phyloP scores from a whole-genome alignment of 345 rosid species.

The Triadica sebifera region DNA sequence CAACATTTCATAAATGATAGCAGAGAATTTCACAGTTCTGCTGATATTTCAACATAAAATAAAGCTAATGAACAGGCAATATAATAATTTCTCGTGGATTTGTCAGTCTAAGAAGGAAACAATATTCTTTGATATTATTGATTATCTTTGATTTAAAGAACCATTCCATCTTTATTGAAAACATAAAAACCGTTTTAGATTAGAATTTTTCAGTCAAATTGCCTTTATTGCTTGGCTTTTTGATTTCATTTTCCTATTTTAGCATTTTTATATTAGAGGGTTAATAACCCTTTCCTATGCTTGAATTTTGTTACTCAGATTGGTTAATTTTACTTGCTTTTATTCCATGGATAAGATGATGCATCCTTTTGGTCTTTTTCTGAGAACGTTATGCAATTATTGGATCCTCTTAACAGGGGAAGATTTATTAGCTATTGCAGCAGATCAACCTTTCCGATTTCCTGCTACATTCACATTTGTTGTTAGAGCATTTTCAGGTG shows the following conservation, averaged over 20 bases:
- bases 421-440: slow-evolving; percentile 91
- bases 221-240: neutral
- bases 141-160: too few species aligned
- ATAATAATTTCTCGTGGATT: too few species aligned
- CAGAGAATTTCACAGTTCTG: neutral
- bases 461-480: slow-evolving; percentile 99
- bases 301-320: neutral
- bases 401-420: slow-evolving; percentile 64
- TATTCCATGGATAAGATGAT: neutral
- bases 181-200: too few species aligned
- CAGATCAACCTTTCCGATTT: slow-evolving; percentile 98
- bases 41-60: neutral
- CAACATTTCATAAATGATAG: neutral
- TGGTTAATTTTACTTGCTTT: neutral
- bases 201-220: neutral
- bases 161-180: too few species aligned
- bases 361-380: neutral
- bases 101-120: too few species aligned
- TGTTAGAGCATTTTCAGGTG: slow-evolving; percentile 99
- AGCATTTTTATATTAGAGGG: neutral
- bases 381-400: slow-evolving; percentile 11
- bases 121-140: too few species aligned
- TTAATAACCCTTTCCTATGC: neutral
- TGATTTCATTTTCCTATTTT: neutral
- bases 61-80: neutral